Conservation (phyloP, 257 asterid genomes). For the Ilex aquifolium region DNA sequence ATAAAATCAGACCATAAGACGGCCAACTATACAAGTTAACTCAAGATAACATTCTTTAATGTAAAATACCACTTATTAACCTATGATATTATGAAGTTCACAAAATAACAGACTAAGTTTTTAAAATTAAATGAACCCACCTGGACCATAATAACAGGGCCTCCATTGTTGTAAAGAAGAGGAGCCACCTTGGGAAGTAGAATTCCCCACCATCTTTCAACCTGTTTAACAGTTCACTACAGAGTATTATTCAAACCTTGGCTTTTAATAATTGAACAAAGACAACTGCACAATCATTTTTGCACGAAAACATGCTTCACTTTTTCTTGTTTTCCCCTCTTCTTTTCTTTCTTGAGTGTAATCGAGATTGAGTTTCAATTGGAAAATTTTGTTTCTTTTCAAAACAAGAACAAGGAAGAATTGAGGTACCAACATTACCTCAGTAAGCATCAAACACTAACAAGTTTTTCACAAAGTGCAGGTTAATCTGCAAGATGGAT, state of each 20-base stretch:
- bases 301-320: too few species aligned
- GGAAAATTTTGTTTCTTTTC: too few species aligned
- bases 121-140: slow-evolving; percentile 27
- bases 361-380: too few species aligned
- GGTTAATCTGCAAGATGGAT: neutral
- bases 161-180: slow-evolving; percentile 75
- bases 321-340: too few species aligned
- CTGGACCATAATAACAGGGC: slow-evolving; percentile 92
- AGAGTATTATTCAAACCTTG: neutral
- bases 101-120: neutral
- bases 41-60: neutral
- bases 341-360: too few species aligned
- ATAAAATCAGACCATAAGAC: slow-evolving; percentile 1
- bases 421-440: too few species aligned
- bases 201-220: slow-evolving; percentile 80
- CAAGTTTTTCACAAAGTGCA: neutral
- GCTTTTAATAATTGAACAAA: neutral
- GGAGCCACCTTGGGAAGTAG: slow-evolving; percentile 75
- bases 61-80: neutral
- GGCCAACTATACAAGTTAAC: neutral
- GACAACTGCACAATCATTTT: neutral
- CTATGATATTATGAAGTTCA: neutral
- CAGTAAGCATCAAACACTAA: neutral
- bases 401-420: neutral
- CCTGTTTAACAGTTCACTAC: slow-evolving; percentile 40